Evolutionary conservation across 306 rosid species (phyloP).

Genomic region (Cucurbita maxima): DNA sequence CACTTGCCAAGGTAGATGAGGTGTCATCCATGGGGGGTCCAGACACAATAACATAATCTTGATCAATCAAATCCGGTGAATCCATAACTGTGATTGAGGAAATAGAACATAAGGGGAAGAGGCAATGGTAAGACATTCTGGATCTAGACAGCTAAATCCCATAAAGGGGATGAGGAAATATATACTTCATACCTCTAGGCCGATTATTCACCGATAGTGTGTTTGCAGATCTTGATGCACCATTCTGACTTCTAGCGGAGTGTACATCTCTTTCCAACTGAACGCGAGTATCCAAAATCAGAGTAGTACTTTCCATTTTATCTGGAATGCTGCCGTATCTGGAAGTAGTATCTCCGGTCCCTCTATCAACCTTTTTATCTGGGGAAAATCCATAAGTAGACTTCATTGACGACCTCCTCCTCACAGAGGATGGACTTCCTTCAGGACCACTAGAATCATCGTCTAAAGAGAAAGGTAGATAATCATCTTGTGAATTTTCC

Average conservation of each 20-base stretch:
- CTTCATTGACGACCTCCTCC: constrained; percentile 51
- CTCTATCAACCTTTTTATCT: constrained; percentile 37
- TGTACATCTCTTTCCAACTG: constrained; percentile 30
- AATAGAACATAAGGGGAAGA: constrained; percentile 9
- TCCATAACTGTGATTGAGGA: constrained; percentile 44
- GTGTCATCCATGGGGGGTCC: constrained; percentile 73
- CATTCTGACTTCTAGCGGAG: constrained; percentile 25
- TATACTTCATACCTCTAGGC: constrained; percentile 39
- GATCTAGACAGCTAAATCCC: constrained; percentile 11
- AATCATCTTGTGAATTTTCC: constrained; percentile 68
- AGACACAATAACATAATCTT: constrained; percentile 91
- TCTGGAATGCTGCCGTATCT: constrained; percentile 25
- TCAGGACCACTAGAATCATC: constrained; percentile 73
- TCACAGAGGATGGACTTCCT: constrained; percentile 53
- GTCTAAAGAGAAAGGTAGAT: constrained; percentile 74
- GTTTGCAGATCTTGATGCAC: constrained; percentile 27
- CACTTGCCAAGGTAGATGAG: constrained; percentile 47
- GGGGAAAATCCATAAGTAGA: constrained; percentile 72
- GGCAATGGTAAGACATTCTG: not conserved
- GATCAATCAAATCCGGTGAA: constrained; percentile 67
- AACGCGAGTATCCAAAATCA: constrained; percentile 1
- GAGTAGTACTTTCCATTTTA: constrained; percentile 30
- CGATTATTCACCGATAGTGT: constrained; percentile 24
- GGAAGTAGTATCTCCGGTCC: constrained; percentile 23
- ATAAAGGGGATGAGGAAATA: constrained; percentile 5